Conservation (phyloP, 108 stramenopile genomes). For the Cylindrotheca closterium region DNA sequence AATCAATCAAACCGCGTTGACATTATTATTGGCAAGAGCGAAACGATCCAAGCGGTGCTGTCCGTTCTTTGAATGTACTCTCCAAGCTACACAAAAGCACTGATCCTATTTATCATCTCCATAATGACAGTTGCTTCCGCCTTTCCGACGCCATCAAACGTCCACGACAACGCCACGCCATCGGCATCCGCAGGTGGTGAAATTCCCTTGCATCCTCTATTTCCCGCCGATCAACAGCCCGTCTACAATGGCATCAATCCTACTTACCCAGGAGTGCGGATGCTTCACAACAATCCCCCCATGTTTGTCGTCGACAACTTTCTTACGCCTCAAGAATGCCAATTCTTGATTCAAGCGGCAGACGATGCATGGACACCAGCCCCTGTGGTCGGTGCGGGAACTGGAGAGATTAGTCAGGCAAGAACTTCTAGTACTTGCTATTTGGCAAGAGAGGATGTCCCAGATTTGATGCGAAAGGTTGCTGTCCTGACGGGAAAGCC, state of each 20-base stretch:
- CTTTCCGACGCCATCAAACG: too few relatives aligned
- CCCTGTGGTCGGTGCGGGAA: constrained; percentile 82
- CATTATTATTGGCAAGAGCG: too few relatives aligned
- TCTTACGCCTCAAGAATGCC: constrained; percentile 69
- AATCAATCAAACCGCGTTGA: too few relatives aligned
- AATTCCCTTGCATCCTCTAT: neutral
- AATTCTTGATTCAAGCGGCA: constrained; percentile 71
- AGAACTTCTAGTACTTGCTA: constrained; percentile 85
- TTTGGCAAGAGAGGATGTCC: constrained; percentile 80
- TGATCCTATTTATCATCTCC: too few relatives aligned
- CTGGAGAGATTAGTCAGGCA: constrained; percentile 68
- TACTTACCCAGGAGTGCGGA: constrained; percentile 67
- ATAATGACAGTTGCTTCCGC: too few relatives aligned
- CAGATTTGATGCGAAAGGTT: constrained; percentile 74
- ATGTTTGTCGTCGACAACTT: constrained; percentile 77
- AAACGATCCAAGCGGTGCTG: too few relatives aligned
- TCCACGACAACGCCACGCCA: too few relatives aligned
- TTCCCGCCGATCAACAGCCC: constrained; percentile 18
- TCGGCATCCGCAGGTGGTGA: constrained; percentile 15
- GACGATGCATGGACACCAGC: constrained; percentile 77
- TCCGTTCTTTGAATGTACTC: too few relatives aligned
- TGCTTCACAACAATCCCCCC: constrained; percentile 69
- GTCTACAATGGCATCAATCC: constrained; percentile 89
- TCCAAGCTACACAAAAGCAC: too few relatives aligned
- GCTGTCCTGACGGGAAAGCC: constrained; percentile 77